Percentiles rank a stretch among this genome's conserved stretches.
phyloP scores from a whole-genome alignment of 495 filamentous ascomycete genomes.

The Platismatia glauca region DNA sequence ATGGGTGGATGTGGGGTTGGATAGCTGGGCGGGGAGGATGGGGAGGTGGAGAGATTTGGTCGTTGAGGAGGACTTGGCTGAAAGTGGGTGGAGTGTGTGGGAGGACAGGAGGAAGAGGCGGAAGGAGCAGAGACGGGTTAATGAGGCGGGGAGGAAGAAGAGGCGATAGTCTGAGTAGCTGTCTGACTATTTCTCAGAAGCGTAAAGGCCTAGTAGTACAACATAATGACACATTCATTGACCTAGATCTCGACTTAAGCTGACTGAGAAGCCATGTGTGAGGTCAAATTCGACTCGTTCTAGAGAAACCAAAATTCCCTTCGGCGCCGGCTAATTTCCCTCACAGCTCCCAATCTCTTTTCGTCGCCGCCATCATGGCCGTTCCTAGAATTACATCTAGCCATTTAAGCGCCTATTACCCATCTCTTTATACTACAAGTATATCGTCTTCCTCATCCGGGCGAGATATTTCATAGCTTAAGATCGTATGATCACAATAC shows the following conservation, averaged over 20 bases:
- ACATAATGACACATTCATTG: too few species aligned
- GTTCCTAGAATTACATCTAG: neutral
- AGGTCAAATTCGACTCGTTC: neutral
- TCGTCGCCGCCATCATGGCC: neutral
- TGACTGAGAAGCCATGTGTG: neutral
- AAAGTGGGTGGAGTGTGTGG: conserved; percentile 93
- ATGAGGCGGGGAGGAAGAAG: conserved; percentile 14
- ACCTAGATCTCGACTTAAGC: neutral
- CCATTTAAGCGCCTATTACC: neutral
- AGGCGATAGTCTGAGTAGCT: neutral
- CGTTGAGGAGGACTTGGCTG: conserved; percentile 79
- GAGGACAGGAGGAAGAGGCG: conserved; percentile 42
- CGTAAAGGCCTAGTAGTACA: too few species aligned
- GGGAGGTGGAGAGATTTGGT: conserved; percentile 74
- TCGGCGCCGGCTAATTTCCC: neutral
- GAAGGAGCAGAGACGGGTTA: neutral
- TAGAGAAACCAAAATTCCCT: too few species aligned
- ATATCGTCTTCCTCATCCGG: neutral
- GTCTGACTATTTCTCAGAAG: neutral
- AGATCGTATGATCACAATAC: conserved; percentile 65
- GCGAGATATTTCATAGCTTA: conserved; percentile 65
- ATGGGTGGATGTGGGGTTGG: conserved; percentile 64
- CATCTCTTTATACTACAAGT: conserved; percentile 5
- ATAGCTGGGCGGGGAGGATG: conserved; percentile 53
- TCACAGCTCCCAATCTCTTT: neutral